These are phyloP conservation scores for Artomyces pyxidatus DNA, from an alignment of 768 basidiomycete genomes.

Conservation along the genomic window DNA sequence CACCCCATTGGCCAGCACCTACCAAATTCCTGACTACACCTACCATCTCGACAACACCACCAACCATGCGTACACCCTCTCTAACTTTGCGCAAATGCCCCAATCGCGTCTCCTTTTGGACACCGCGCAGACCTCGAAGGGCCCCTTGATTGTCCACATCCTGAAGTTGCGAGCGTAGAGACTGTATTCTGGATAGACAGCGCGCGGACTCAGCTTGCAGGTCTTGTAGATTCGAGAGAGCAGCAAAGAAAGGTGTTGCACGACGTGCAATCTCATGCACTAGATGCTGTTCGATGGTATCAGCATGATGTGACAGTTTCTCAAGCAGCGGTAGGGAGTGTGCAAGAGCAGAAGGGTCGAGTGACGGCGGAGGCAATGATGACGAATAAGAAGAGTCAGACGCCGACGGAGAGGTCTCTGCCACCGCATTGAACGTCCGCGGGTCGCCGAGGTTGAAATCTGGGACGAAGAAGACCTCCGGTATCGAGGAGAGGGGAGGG, in stretches of 20 bases:
- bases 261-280: constrained; percentile 86
- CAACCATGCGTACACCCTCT: constrained; percentile 55
- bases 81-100: constrained; percentile 51
- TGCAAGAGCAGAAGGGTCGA: constrained; percentile 54
- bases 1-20: constrained; percentile 81
- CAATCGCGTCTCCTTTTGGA: constrained; percentile 55
- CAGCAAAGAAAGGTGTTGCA: constrained; percentile 92
- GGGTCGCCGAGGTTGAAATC: constrained; percentile 80
- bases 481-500: constrained; percentile 69
- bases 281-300: constrained; percentile 91
- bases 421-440: constrained; percentile 66
- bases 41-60: constrained; percentile 70
- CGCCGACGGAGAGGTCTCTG: constrained; percentile 30
- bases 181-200: constrained; percentile 68
- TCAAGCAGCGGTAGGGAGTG: constrained; percentile 74
- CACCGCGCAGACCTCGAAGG: constrained; percentile 68
- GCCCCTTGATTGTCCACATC: constrained; percentile 75
- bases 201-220: constrained; percentile 83
- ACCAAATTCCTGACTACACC: constrained; percentile 66
- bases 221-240: constrained; percentile 88
- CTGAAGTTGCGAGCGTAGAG: constrained; percentile 60
- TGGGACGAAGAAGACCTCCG: constrained; percentile 70
- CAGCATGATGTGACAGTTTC: constrained; percentile 85
- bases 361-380: constrained; percentile 21
- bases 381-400: not conserved